Evolutionary conservation across 2,329 filamentous ascomycete genomes (phyloP).

Genomic region (Metarhizium humberi): DNA sequence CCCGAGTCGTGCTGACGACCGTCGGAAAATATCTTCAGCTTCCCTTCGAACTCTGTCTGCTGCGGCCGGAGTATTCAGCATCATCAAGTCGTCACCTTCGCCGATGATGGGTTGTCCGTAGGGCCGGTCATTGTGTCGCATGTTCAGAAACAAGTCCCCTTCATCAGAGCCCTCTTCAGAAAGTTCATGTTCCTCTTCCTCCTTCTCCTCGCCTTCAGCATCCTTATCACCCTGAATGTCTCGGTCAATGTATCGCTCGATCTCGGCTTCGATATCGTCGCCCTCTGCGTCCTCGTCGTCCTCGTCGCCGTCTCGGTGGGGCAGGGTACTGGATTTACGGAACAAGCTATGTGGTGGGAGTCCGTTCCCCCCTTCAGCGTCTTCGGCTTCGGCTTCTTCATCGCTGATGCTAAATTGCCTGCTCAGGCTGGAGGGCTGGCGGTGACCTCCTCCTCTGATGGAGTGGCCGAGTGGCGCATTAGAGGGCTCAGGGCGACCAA

Average conservation of each 20-base stretch:
- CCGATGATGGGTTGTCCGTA: constrained; percentile 30
- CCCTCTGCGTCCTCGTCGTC: constrained; percentile 17
- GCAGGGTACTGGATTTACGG: constrained; percentile 13
- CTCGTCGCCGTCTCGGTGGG: constrained; percentile 8
- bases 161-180: constrained; percentile 32
- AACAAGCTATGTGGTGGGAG: constrained; percentile 25
- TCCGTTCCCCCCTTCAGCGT: constrained; percentile 25
- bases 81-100: constrained; percentile 42
- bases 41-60: constrained; percentile 43
- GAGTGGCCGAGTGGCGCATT: constrained; percentile 40
- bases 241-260: constrained; percentile 25
- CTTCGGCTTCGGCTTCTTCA: constrained; percentile 21
- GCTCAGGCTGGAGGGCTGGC: constrained; percentile 44
- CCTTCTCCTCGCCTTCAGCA: constrained; percentile 26
- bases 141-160: constrained; percentile 40
- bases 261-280: constrained; percentile 25
- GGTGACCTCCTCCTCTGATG: constrained; percentile 29
- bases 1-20: constrained; percentile 37
- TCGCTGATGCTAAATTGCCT: constrained; percentile 25
- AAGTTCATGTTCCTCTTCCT: constrained; percentile 21
- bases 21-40: constrained; percentile 46
- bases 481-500: constrained; percentile 24
- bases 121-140: constrained; percentile 31
- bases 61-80: constrained; percentile 46
- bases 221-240: constrained; percentile 27